Evolutionary conservation across 2,329 filamentous ascomycete genomes (phyloP).

Genomic region (Dryadomyces sulphureus): DNA sequence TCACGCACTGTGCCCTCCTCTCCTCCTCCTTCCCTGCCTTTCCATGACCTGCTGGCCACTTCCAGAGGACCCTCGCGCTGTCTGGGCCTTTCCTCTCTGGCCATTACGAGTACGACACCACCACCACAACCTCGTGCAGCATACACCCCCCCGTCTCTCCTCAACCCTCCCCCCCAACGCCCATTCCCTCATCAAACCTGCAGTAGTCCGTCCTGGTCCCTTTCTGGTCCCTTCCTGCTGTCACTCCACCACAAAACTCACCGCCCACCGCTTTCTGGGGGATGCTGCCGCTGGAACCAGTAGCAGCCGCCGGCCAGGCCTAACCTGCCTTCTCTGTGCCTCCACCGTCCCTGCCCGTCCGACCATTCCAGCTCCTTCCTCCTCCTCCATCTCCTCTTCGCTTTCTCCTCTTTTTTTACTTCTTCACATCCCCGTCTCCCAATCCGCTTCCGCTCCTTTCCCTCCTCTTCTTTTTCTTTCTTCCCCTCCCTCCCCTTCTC

Average conservation of each 20-base stretch:
- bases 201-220: conserved; percentile 3
- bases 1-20: conserved; percentile 6
- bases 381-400: conserved; percentile 16
- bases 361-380: conserved; percentile 12
- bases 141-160: not conserved
- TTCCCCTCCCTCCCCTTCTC: conserved; percentile 15
- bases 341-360: not conserved
- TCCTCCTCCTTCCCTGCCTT: conserved; percentile 1
- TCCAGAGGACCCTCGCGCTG: not conserved
- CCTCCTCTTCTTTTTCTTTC: conserved; percentile 11
- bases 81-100: not conserved
- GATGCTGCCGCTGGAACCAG: not conserved
- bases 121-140: not conserved
- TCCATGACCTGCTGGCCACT: conserved; percentile 5
- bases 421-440: conserved; percentile 7
- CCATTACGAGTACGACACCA: not conserved
- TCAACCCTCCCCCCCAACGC: no score
- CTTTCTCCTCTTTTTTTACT: conserved; percentile 14
- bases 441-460: conserved; percentile 3
- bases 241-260: conserved; percentile 1
- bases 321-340: not conserved
- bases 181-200: conserved; percentile 6
- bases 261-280: conserved; percentile 4
- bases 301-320: not conserved
- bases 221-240: not conserved